Evolutionary conservation across 1,284 basidiomycete genomes (phyloP).

Genomic region (Tylopilus sp.): DNA sequence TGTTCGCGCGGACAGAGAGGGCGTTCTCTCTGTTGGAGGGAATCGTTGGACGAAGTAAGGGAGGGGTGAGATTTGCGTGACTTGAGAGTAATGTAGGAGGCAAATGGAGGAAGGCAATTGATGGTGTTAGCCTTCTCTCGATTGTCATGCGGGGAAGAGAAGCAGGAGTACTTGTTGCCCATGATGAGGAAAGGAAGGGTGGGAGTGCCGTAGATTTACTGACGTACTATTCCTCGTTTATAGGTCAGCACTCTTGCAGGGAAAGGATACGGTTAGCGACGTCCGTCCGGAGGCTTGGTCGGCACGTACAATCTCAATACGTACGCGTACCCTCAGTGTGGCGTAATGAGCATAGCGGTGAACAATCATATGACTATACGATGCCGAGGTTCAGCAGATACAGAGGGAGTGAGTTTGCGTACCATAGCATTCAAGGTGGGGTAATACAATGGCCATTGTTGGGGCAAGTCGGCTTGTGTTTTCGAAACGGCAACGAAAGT

Average conservation of each 20-base stretch:
- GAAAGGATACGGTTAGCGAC: not conserved
- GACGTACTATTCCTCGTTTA: constrained; percentile 25
- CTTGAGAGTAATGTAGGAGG: constrained; percentile 51
- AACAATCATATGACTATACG: not conserved
- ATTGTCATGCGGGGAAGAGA: constrained; percentile 29
- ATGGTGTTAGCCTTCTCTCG: constrained; percentile 28
- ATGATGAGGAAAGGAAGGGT: constrained; percentile 33
- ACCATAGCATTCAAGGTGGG: too few relatives aligned
- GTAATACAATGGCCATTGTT: not conserved
- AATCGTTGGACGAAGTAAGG: constrained; percentile 42
- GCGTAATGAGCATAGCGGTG: not conserved
- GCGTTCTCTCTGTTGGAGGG: constrained; percentile 45
- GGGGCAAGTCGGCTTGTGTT: not conserved
- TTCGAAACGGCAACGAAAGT: not conserved
- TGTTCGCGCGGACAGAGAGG: constrained; percentile 26
- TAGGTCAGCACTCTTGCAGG: constrained; percentile 20
- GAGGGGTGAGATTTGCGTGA: constrained; percentile 51
- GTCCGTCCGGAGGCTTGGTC: not conserved
- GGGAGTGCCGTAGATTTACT: not conserved
- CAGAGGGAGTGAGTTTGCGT: not conserved
- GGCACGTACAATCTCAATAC: not conserved
- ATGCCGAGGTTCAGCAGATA: not conserved
- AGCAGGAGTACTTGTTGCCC: constrained; percentile 55
- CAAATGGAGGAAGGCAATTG: constrained; percentile 36
- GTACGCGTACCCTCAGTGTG: not conserved